Evolutionary conservation across 345 rosid genomes (phyloP).

Genomic region (Moricandia arvensis): DNA sequence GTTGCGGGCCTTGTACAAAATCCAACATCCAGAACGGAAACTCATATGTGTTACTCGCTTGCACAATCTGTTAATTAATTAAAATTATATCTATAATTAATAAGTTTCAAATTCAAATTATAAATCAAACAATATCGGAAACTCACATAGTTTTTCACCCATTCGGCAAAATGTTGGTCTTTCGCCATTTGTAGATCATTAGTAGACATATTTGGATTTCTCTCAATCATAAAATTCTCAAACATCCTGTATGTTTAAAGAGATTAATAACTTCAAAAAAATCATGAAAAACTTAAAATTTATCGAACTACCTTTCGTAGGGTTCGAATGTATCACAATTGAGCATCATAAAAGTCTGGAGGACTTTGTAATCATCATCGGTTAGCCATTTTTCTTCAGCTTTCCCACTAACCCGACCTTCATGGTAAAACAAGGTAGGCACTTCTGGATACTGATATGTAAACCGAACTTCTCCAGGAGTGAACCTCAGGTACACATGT

Average conservation of each 20-base stretch:
- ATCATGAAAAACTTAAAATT: not conserved
- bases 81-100: too few species aligned
- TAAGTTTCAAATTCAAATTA: too few species aligned
- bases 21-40: too few species aligned
- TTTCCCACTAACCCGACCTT: not conserved
- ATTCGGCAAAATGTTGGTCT: not conserved
- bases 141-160: not conserved
- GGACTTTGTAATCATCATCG: not conserved
- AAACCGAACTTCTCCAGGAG: not conserved
- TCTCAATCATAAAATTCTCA: not conserved
- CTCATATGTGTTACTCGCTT: too few species aligned
- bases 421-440: not conserved
- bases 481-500: too few species aligned
- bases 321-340: not conserved
- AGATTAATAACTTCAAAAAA: not conserved
- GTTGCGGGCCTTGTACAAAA: too few species aligned
- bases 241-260: too few species aligned
- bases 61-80: too few species aligned
- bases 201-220: not conserved
- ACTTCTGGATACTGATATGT: not conserved
- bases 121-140: too few species aligned
- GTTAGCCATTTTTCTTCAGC: not conserved
- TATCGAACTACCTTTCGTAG: not conserved
- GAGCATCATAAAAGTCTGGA: not conserved
- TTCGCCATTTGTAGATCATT: not conserved